Conservation (phyloP, 257 asterid species). For the Voacanga thouarsii region DNA sequence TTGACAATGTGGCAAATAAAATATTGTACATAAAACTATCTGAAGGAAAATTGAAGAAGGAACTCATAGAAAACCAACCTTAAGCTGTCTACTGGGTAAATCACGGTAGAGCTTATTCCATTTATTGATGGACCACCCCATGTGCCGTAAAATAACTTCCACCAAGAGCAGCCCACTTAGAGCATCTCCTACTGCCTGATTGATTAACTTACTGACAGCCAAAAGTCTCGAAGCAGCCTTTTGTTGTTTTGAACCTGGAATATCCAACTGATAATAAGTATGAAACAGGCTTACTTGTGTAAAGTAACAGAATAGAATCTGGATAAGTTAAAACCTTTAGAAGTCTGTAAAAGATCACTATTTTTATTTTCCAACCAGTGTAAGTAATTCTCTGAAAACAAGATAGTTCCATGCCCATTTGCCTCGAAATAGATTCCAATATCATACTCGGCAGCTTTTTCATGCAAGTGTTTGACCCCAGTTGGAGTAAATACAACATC, state of each 20-base stretch:
- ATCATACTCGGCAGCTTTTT: conserved; percentile 86
- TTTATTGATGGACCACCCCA: conserved; percentile 67
- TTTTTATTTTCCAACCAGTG: conserved; percentile 54
- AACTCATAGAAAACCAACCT: conserved; percentile 41
- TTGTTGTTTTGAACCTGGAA: conserved; percentile 67
- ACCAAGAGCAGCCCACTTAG: conserved; percentile 80
- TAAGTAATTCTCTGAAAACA: conserved; percentile 68
- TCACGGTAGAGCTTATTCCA: conserved; percentile 90
- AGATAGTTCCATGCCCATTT: conserved; percentile 94
- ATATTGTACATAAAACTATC: not conserved
- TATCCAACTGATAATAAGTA: conserved; percentile 14
- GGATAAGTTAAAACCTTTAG: conserved; percentile 50
- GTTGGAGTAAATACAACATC: conserved; percentile 84
- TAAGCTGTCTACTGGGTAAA: conserved; percentile 90
- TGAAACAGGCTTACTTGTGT: not conserved
- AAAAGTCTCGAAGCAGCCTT: conserved; percentile 76
- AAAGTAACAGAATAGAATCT: not conserved
- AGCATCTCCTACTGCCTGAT: conserved; percentile 97
- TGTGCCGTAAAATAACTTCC: conserved; percentile 72
- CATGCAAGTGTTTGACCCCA: conserved; percentile 89
- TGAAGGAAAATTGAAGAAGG: conserved; percentile 9
- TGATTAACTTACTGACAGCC: conserved; percentile 74
- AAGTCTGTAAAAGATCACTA: conserved; percentile 44
- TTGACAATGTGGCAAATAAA: not conserved
- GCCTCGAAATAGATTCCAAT: conserved; percentile 94